Evolutionary conservation across 2,329 filamentous ascomycete species (phyloP).

Genomic region (Fusarium subglutinans): DNA sequence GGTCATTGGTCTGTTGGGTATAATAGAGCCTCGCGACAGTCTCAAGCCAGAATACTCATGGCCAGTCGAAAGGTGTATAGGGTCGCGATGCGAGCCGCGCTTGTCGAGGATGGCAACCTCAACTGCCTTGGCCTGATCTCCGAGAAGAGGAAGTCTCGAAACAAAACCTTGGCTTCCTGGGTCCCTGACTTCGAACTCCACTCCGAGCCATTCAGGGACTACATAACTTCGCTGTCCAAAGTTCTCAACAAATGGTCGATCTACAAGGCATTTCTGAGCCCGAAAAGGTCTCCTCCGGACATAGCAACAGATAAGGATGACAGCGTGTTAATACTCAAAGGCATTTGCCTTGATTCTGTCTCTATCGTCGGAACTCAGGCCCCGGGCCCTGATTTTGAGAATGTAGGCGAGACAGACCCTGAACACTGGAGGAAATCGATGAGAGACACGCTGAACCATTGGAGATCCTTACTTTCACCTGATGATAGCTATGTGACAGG

Average conservation of each 20-base stretch:
- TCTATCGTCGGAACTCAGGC: background rate
- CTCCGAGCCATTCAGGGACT: background rate
- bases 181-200: conserved; percentile 1
- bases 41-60: conserved; percentile 6
- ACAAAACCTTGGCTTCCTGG: background rate
- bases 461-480: background rate
- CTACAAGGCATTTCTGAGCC: background rate
- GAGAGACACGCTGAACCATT: background rate
- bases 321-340: background rate
- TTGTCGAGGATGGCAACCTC: background rate
- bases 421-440: background rate
- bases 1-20: background rate
- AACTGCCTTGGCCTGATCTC: conserved; percentile 6
- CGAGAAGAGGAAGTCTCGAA: background rate
- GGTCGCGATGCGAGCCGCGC: background rate
- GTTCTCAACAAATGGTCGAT: background rate
- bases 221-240: conserved; percentile 7
- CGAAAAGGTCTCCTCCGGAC: accelerated
- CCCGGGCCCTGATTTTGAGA: background rate
- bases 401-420: background rate
- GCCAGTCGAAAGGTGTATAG: conserved; percentile 9
- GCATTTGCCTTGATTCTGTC: background rate
- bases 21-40: background rate
- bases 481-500: background rate
- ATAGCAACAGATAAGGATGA: background rate